phyloP scores from a whole-genome alignment of 2,329 filamentous ascomycete genomes.

The Decorospora gaudefroyi region DNA sequence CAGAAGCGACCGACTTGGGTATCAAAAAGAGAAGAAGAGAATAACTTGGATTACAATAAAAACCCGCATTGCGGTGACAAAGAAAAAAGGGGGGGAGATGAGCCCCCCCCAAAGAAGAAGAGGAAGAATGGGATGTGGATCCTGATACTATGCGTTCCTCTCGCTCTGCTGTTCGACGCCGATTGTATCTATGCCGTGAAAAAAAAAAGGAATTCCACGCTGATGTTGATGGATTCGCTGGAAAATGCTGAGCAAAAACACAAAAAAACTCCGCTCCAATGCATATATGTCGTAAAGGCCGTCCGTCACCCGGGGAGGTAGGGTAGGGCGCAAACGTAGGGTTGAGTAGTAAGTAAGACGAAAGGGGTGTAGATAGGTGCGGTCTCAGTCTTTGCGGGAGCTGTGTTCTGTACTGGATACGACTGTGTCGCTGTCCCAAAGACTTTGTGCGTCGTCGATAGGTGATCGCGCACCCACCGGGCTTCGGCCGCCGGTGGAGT shows the following conservation, averaged over 20 bases:
- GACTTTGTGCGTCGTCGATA: slow-evolving; percentile 61
- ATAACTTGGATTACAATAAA: slow-evolving; percentile 24
- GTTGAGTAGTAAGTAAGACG: slow-evolving; percentile 25
- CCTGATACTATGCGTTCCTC: slow-evolving; percentile 14
- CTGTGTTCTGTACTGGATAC: slow-evolving; percentile 51
- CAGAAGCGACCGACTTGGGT: slow-evolving; percentile 44
- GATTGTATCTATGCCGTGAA: slow-evolving; percentile 31
- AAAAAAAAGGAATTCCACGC: slow-evolving; percentile 18
- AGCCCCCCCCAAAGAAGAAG: slow-evolving; percentile 17
- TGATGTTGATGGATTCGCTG: slow-evolving; percentile 34
- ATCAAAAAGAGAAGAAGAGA: slow-evolving; percentile 42
- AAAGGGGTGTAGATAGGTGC: slow-evolving; percentile 12
- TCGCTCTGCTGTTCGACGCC: slow-evolving; percentile 21
- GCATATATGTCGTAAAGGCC: slow-evolving; percentile 48
- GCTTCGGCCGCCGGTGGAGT: slow-evolving; percentile 67
- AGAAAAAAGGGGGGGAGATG: no score
- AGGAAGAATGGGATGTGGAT: slow-evolving; percentile 16
- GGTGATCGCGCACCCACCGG: slow-evolving; percentile 54
- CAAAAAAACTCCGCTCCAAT: slow-evolving; percentile 44
- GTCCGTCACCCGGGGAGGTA: slow-evolving; percentile 32
- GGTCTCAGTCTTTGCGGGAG: slow-evolving; percentile 28
- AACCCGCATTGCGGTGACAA: slow-evolving; percentile 21
- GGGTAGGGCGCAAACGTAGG: slow-evolving; percentile 32
- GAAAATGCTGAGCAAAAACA: slow-evolving; percentile 46
- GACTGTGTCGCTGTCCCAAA: slow-evolving; percentile 63